Conservation (phyloP, 495 filamentous ascomycete species). For the Trichoderma gamsii region DNA sequence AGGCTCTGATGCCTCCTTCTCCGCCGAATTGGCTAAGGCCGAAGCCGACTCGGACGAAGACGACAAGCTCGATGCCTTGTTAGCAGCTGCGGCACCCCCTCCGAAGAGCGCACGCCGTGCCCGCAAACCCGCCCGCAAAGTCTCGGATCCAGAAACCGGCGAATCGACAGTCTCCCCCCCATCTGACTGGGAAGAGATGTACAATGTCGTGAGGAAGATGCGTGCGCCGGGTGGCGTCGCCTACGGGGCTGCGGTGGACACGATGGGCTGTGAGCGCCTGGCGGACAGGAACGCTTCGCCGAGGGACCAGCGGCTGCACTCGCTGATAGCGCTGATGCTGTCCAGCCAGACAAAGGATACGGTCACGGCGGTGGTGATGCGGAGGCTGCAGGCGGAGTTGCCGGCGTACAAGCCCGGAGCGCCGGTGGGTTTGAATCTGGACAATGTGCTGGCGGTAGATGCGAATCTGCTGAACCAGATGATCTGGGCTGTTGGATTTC, state of each 20-base stretch:
- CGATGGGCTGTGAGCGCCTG: slow-evolving; percentile 90
- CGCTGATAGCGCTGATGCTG: slow-evolving; percentile 90
- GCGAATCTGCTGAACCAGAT: slow-evolving; percentile 66
- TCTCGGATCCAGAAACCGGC: slow-evolving; percentile 50
- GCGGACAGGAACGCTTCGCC: slow-evolving; percentile 48
- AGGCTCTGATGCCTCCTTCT: slow-evolving; percentile 18
- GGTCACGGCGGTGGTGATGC: slow-evolving; percentile 80
- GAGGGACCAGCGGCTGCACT: slow-evolving; percentile 79
- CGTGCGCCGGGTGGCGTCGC: slow-evolving; percentile 57
- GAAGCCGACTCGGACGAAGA: slow-evolving; percentile 23
- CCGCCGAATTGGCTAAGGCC: slow-evolving; percentile 26
- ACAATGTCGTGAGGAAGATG: slow-evolving; percentile 72
- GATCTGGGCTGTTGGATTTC: slow-evolving; percentile 83
- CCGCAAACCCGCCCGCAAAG: slow-evolving; percentile 60
- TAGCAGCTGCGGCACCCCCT: slow-evolving; percentile 23
- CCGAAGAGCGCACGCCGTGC: slow-evolving; percentile 35
- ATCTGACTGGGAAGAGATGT: slow-evolving; percentile 78
- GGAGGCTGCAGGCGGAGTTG: slow-evolving; percentile 66
- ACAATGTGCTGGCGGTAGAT: slow-evolving; percentile 70
- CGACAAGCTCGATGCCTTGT: slow-evolving; percentile 21
- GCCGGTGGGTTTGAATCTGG: slow-evolving; percentile 56
- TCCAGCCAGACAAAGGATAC: slow-evolving; percentile 95
- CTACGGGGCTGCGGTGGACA: slow-evolving; percentile 78
- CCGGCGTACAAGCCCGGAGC: slow-evolving; percentile 38
- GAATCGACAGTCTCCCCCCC: slow-evolving; percentile 57